phyloP scores from a whole-genome alignment of 352 stramenopile genomes.

The Pythium pyrilobum region DNA sequence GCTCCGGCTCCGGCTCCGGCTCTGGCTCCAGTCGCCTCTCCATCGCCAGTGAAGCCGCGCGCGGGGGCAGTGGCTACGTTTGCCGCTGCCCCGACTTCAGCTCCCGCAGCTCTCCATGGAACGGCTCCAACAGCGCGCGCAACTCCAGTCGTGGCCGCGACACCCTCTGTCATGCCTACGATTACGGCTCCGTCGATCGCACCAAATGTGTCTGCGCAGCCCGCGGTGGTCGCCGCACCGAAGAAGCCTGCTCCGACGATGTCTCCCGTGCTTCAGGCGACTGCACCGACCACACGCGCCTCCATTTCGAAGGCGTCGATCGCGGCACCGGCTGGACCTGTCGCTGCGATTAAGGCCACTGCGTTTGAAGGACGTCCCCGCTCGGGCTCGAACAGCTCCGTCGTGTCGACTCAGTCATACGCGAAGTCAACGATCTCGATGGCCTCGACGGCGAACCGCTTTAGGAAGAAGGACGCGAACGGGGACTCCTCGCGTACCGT shows the following conservation, averaged over 20 bases:
- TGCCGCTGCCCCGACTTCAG: slow-evolving; percentile 12
- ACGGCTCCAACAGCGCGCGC: slow-evolving; percentile 4
- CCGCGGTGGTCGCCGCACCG: slow-evolving; percentile 5
- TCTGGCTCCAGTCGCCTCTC: neutral
- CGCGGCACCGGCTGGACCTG: neutral
- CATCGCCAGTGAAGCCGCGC: slow-evolving; percentile 1
- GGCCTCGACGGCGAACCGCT: slow-evolving; percentile 68
- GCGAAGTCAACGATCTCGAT: slow-evolving; percentile 72
- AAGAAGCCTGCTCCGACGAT: slow-evolving; percentile 11
- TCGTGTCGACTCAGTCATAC: slow-evolving; percentile 74
- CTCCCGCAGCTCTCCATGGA: slow-evolving; percentile 17
- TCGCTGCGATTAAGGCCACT: slow-evolving; percentile 10
- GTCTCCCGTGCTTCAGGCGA: slow-evolving; percentile 9
- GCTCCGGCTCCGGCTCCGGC: neutral
- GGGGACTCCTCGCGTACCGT: slow-evolving; percentile 64
- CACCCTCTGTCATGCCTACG: neutral
- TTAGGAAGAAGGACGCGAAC: slow-evolving; percentile 43
- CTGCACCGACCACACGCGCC: slow-evolving; percentile 9
- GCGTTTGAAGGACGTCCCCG: slow-evolving; percentile 34
- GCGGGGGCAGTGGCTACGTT: slow-evolving; percentile 6
- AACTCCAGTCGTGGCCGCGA: neutral
- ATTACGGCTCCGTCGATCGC: neutral
- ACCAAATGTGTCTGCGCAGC: slow-evolving; percentile 8
- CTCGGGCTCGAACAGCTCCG: slow-evolving; percentile 69
- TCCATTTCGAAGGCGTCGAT: slow-evolving; percentile 9